phyloP scores from a whole-genome alignment of 2,329 filamentous ascomycete genomes.

The Reticulascus tulasneorum region DNA sequence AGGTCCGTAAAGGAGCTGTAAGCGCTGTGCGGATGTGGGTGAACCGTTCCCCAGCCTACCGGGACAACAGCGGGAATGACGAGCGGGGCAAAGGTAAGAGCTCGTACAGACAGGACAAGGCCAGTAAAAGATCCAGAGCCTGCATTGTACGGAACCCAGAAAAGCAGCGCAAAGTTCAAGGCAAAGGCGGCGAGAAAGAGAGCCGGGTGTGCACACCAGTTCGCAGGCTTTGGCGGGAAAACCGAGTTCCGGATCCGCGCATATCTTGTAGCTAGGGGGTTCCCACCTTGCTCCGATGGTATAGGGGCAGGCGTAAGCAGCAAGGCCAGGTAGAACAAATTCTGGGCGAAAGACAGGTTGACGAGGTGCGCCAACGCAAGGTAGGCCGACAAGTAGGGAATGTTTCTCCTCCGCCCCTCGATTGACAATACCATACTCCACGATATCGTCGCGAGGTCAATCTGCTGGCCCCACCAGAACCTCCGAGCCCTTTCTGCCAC shows the following conservation, averaged over 20 bases:
- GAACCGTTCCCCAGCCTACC: slow-evolving; percentile 41
- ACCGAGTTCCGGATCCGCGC: slow-evolving; percentile 23
- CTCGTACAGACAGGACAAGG: slow-evolving; percentile 26
- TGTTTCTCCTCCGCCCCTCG: slow-evolving; percentile 54
- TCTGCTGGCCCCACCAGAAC: slow-evolving; percentile 61
- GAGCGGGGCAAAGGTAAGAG: slow-evolving; percentile 42
- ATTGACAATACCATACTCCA: slow-evolving; percentile 56
- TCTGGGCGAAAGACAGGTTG: slow-evolving; percentile 58
- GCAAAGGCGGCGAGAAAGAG: slow-evolving; percentile 29
- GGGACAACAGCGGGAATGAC: slow-evolving; percentile 44
- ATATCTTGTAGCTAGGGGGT: slow-evolving; percentile 26
- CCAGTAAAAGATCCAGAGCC: slow-evolving; percentile 36
- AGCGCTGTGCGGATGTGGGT: slow-evolving; percentile 33
- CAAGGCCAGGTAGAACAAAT: slow-evolving; percentile 58
- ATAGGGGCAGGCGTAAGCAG: slow-evolving; percentile 51
- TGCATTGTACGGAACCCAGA: slow-evolving; percentile 34
- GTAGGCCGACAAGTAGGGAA: slow-evolving; percentile 53
- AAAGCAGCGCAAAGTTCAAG: slow-evolving; percentile 30
- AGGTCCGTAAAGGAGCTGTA: slow-evolving; percentile 38
- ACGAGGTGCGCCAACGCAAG: slow-evolving; percentile 56
- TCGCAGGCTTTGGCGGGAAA: slow-evolving; percentile 36
- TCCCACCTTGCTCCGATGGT: slow-evolving; percentile 19
- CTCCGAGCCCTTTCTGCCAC: slow-evolving; percentile 50
- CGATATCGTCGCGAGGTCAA: slow-evolving; percentile 49
- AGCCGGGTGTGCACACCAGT: slow-evolving; percentile 36